Conservation (phyloP, 2,329 filamentous ascomycete species). For the Epichloe sp. region DNA sequence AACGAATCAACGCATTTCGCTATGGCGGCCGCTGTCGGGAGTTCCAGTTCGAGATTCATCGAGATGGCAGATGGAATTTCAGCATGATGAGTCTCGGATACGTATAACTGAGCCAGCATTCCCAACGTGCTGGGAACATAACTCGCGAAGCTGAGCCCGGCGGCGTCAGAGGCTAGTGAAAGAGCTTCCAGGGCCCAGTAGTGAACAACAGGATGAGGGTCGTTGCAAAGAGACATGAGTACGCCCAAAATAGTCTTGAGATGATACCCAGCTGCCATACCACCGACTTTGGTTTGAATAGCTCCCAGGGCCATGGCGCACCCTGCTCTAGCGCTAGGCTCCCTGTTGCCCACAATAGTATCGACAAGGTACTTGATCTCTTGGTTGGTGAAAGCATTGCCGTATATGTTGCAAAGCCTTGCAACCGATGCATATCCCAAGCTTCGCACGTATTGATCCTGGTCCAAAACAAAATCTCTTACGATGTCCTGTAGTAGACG, state of each 20-base stretch:
- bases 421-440: constrained; percentile 78
- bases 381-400: constrained; percentile 75
- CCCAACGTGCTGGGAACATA: constrained; percentile 85
- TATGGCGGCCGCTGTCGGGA: constrained; percentile 70
- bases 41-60: constrained; percentile 80
- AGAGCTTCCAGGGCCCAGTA: constrained; percentile 92
- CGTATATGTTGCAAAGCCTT: constrained; percentile 69
- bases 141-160: constrained; percentile 79
- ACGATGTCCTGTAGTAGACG: constrained; percentile 68
- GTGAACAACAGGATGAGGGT: constrained; percentile 88
- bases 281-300: constrained; percentile 90
- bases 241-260: constrained; percentile 96
- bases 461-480: constrained; percentile 61
- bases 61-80: constrained; percentile 69
- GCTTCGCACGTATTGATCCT: constrained; percentile 74
- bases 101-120: constrained; percentile 87
- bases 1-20: constrained; percentile 86
- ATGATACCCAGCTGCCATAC: constrained; percentile 94
- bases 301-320: constrained; percentile 88
- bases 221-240: constrained; percentile 92
- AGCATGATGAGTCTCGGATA: constrained; percentile 79
- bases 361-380: constrained; percentile 90
- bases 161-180: constrained; percentile 76
- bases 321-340: constrained; percentile 83
- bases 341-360: constrained; percentile 84